Evolutionary conservation across 805 yeast genomes (phyloP), one percentile per base, ranked within the genome.

Genomic region (Starmerella asiatica): DNA sequence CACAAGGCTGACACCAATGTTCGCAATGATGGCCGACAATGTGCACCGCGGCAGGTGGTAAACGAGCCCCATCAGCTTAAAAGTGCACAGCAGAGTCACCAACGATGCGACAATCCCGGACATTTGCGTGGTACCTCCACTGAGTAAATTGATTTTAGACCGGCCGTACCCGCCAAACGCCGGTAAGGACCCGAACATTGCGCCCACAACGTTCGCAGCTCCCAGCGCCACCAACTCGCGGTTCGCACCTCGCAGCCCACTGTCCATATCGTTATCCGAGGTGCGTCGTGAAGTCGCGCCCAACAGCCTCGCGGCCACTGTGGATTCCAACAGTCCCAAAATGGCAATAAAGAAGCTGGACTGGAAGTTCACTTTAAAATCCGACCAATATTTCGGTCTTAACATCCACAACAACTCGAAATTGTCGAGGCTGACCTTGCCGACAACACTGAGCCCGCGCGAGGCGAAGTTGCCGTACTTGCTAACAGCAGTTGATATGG

Each of bases 101-200:
- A 72, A n/a, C 0, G 94, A 88, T 78, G 86, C 79, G 9, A 81
- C 70, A 3, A 75, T 73, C 0, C 94, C 93, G n/a, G 91, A 71
- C 55, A 78, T 64, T 9, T 86, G 86, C 0, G 94, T 81, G 47
- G 73, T 73, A 0, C 93, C 97, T 4, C 95, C 95, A 12, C 85
- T 75, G 37, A 84, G 63, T 1, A 86, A 79, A 61, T 88, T 88
- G 43, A 88, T 76, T 53, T 81, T 85, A 15, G 94, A 79, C 52
- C 97, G 70, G 2, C 95, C 97, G 55, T 86, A 88, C 0, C 97
- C 97, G 8, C 97, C 98, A 66, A 86, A 86, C 0, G 93, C 74
- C 0, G 98, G 96, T 14, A 88, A 62, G 0, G 85, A 79, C 24
- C 70, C 62, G 39, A 70, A 60, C 24, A 64, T 41, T 3, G 83